These are phyloP conservation scores for Venturia carpophila DNA, from an alignment of 2,329 filamentous ascomycete species.

Conservation along the genomic window DNA sequence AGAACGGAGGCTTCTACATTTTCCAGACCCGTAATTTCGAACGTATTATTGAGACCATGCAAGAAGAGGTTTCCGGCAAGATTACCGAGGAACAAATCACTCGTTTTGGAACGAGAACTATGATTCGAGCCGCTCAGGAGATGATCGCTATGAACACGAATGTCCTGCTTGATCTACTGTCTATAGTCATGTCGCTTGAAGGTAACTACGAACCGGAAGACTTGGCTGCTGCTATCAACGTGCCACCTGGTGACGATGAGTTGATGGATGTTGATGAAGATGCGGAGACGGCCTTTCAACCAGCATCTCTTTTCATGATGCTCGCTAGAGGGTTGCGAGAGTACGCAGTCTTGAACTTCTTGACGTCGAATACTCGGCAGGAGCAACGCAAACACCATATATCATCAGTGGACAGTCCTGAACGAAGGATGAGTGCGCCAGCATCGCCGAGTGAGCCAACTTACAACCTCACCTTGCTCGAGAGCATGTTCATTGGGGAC, in stretches of 20 bases:
- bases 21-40: constrained; percentile 46
- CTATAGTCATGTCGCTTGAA: constrained; percentile 80
- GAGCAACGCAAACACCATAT: constrained; percentile 24
- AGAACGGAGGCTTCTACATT: constrained; percentile 49
- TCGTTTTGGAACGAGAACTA: constrained; percentile 65
- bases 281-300: constrained; percentile 52
- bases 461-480: constrained; percentile 29
- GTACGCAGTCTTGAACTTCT: constrained; percentile 30
- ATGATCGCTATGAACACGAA: constrained; percentile 63
- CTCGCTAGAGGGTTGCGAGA: constrained; percentile 43
- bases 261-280: constrained; percentile 10
- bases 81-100: constrained; percentile 49
- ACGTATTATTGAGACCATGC: constrained; percentile 21
- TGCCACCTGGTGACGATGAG: background rate
- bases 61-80: constrained; percentile 29
- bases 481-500: constrained; percentile 35
- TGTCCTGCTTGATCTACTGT: constrained; percentile 71
- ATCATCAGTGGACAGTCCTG: constrained; percentile 11
- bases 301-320: constrained; percentile 53
- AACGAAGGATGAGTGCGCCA: constrained; percentile 40
- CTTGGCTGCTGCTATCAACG: constrained; percentile 37
- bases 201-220: constrained; percentile 69
- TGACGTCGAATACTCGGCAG: constrained; percentile 26
- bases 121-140: constrained; percentile 73
- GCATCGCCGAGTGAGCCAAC: background rate